These are phyloP conservation scores for Abrus precatorius DNA, from an alignment of 306 rosid species.

Conservation along the genomic window DNA sequence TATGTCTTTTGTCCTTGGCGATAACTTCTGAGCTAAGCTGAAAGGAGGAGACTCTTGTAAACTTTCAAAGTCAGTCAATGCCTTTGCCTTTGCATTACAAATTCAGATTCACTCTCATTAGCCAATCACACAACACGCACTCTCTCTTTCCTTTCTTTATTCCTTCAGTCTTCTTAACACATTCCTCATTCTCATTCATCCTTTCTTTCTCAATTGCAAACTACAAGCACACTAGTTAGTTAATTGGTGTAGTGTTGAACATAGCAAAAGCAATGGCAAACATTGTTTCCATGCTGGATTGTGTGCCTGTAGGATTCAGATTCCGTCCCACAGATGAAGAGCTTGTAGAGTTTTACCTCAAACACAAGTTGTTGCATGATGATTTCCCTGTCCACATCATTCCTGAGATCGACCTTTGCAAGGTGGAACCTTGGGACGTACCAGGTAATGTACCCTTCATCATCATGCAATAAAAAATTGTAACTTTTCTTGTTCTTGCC, in stretches of 20 bases:
- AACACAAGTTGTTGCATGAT: slow-evolving; percentile 49
- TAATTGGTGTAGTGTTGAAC: neutral
- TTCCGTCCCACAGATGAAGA: slow-evolving; percentile 80
- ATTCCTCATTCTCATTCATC: neutral
- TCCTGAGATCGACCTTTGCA: slow-evolving; percentile 60
- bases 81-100: slow-evolving; percentile 9
- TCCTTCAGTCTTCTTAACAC: neutral
- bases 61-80: slow-evolving; percentile 31
- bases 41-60: neutral
- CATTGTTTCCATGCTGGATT: neutral
- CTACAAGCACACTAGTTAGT: neutral
- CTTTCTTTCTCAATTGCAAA: neutral
- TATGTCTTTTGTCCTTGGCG: neutral
- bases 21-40: slow-evolving; percentile 44
- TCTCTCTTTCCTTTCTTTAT: neutral
- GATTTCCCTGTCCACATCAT: slow-evolving; percentile 38
- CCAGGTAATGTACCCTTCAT: slow-evolving; percentile 50
- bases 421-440: slow-evolving; percentile 65
- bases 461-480: neutral
- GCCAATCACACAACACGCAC: neutral
- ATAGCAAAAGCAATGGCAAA: slow-evolving; percentile 22
- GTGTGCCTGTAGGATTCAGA: slow-evolving; percentile 62
- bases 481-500: neutral
- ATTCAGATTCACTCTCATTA: neutral
- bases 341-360: slow-evolving; percentile 60